Percentiles rank a stretch among this genome's conserved stretches.
These are phyloP conservation scores for Oemleria cerasiformis DNA, from an alignment of 306 rosid species.

Conservation along the genomic window DNA sequence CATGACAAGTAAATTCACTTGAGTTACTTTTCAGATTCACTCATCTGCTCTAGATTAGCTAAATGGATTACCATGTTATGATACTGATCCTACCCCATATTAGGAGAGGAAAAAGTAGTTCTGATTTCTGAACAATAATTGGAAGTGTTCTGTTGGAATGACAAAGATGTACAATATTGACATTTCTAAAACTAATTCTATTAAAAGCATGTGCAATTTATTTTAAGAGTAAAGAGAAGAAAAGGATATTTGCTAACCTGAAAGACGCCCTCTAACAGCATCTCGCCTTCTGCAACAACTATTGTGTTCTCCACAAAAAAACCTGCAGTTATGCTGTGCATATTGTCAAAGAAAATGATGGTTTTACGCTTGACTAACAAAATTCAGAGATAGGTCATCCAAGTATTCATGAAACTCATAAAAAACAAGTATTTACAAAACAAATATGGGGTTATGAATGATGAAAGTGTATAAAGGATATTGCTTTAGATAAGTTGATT, in stretches of 20 bases:
- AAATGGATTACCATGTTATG: background rate
- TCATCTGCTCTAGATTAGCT: background rate
- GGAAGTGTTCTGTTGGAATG: background rate
- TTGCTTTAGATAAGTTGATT: constrained; percentile 68
- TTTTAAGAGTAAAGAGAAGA: background rate
- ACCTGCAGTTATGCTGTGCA: constrained; percentile 92
- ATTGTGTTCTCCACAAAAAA: constrained; percentile 89
- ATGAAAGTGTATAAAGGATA: constrained; percentile 51
- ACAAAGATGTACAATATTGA: background rate
- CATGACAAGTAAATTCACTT: too few relatives aligned
- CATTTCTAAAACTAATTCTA: background rate
- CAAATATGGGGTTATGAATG: background rate
- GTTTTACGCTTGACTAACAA: constrained; percentile 13
- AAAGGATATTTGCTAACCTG: constrained; percentile 49
- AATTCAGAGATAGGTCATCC: background rate
- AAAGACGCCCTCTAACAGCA: constrained; percentile 75
- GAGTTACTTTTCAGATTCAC: too few relatives aligned
- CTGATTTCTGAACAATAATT: background rate
- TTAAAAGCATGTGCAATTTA: background rate
- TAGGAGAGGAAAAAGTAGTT: background rate
- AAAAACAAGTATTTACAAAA: background rate
- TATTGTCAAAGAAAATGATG: constrained; percentile 62
- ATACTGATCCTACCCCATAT: background rate
- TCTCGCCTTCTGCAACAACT: constrained; percentile 93
- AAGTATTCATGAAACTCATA: background rate